phyloP scores from a whole-genome alignment of 768 basidiomycete species.

The Galerina marginata region DNA sequence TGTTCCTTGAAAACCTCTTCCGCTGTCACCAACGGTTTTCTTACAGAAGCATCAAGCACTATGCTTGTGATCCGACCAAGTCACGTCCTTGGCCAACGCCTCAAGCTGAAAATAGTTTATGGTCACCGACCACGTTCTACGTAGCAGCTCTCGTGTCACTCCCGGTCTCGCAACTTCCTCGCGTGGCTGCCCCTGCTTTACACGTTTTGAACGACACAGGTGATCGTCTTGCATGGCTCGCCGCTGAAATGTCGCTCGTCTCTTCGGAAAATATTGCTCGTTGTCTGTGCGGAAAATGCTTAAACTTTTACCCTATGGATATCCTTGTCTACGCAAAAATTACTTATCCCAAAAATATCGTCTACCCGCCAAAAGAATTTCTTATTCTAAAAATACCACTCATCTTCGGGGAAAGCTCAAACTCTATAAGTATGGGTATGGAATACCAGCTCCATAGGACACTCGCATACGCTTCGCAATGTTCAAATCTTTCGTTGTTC shows the following conservation, averaged over 20 bases:
- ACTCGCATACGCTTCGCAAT: slow-evolving; percentile 3
- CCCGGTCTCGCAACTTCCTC: slow-evolving; percentile 4
- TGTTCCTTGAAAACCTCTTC: neutral
- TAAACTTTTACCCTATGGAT: too few relatives aligned
- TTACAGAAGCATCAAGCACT: neutral
- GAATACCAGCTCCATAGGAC: neutral
- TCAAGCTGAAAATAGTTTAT: neutral
- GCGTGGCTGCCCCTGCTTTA: neutral
- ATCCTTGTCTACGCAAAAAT: too few relatives aligned
- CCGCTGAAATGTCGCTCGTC: slow-evolving; percentile 7
- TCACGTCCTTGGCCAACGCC: neutral
- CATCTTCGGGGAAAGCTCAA: neutral
- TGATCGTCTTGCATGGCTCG: neutral
- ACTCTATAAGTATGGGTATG: neutral
- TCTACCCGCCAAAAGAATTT: too few relatives aligned
- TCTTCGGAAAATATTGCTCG: slow-evolving; percentile 12
- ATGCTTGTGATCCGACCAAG: neutral
- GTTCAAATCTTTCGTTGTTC: slow-evolving; percentile 15
- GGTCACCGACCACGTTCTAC: slow-evolving; percentile 1
- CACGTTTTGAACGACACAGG: neutral
- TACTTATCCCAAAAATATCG: too few relatives aligned
- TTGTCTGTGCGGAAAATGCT: neutral
- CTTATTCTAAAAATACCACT: too few relatives aligned
- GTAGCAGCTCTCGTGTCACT: neutral
- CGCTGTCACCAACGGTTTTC: neutral